A percentile compares a stretch with the other conserved stretches of the same genome.
Evolutionary conservation across 805 yeast genomes (phyloP).

Genomic region (Starmerella kuoi): DNA sequence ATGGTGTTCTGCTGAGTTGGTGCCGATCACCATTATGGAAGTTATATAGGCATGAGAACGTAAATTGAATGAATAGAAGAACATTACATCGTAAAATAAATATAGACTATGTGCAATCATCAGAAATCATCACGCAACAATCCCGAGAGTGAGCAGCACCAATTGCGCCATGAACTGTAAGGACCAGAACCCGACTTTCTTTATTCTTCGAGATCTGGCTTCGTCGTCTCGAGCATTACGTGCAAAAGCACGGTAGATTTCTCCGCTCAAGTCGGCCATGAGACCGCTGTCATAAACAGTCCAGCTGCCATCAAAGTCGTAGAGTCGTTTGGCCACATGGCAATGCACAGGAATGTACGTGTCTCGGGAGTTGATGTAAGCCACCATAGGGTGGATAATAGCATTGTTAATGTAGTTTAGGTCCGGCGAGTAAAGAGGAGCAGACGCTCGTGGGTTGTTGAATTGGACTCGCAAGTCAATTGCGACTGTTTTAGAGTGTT

Average conservation of each 20-base stretch:
- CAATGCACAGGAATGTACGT: conserved; percentile 83
- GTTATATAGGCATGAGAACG: too few species aligned
- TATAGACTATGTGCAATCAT: conserved; percentile 19
- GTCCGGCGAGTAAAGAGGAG: conserved; percentile 80
- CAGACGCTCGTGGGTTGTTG: conserved; percentile 75
- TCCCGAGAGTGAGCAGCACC: conserved; percentile 70
- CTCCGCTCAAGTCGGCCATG: conserved; percentile 83
- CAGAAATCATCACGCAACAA: conserved; percentile 39
- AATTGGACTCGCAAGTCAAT: conserved; percentile 69
- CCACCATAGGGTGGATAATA: conserved; percentile 84
- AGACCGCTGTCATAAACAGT: conserved; percentile 80
- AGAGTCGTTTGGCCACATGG: conserved; percentile 60
- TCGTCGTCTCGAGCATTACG: conserved; percentile 82
- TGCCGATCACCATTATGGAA: too few species aligned
- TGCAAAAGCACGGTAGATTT: conserved; percentile 83
- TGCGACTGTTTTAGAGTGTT: conserved; percentile 46
- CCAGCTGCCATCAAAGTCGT: conserved; percentile 94
- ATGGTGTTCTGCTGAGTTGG: too few species aligned
- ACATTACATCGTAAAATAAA: conserved; percentile 2
- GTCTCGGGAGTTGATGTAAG: conserved; percentile 79
- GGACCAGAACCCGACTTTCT: conserved; percentile 87
- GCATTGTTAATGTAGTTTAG: conserved; percentile 88
- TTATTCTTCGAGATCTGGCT: conserved; percentile 54
- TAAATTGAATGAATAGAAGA: too few species aligned
- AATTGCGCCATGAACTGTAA: conserved; percentile 72